A percentile compares a stretch with the other conserved stretches of the same genome.
Conservation (phyloP, 345 rosid genomes). For the Aquilaria sinensis region DNA sequence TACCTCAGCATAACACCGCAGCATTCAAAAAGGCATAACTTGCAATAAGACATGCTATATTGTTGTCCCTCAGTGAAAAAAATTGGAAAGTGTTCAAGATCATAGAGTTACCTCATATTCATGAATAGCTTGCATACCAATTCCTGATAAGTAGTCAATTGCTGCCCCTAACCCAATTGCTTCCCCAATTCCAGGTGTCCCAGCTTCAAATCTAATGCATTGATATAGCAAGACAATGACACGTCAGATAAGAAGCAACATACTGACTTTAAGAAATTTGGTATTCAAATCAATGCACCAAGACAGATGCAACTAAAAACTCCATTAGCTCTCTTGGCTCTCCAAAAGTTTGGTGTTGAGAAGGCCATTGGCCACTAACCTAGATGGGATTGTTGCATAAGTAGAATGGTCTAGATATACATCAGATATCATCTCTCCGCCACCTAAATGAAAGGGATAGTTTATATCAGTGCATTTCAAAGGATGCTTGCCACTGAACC, state of each 20-base stretch:
- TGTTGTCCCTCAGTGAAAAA: no score
- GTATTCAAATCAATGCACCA: no score
- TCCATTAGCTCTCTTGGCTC: neutral
- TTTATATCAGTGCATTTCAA: neutral
- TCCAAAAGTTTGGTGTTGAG: neutral
- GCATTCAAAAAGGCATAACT: neutral
- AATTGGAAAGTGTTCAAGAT: no score
- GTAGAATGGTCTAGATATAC: constrained; percentile 96
- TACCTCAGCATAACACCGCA: neutral
- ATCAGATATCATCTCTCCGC: constrained; percentile 96
- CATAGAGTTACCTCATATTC: constrained; percentile 62
- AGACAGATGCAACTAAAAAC: neutral
- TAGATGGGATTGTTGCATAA: constrained; percentile 90
- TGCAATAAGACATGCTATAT: no score
- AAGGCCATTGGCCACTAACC: constrained; percentile 36
- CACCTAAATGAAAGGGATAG: constrained; percentile 42
- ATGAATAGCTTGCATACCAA: constrained; percentile 84
- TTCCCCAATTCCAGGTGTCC: constrained; percentile 98
- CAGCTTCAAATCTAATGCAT: constrained; percentile 85
- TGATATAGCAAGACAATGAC: constrained; percentile 3
- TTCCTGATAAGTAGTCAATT: constrained; percentile 67
- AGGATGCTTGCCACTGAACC: neutral
- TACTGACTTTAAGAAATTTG: neutral
- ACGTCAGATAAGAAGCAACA: constrained; percentile 1
- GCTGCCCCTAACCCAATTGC: constrained; percentile 96